Percentiles rank a stretch among this genome's conserved stretches.
Conservation (phyloP, 208 protist genomes). For the Naegleria lovaniensis region DNA sequence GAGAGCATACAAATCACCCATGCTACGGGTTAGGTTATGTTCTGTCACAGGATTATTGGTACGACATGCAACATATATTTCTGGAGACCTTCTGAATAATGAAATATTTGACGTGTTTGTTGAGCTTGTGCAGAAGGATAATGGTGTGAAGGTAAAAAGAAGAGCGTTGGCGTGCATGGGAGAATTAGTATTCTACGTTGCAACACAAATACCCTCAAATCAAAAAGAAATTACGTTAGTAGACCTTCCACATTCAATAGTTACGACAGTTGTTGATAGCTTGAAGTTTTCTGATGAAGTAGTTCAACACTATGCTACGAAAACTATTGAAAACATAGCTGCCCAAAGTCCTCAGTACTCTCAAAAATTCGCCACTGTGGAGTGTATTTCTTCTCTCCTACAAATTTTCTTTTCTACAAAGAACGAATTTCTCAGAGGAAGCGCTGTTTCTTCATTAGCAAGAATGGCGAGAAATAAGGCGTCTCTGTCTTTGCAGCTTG, state of each 20-base stretch:
- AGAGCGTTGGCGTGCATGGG: constrained; percentile 68
- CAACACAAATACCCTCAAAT: constrained; percentile 53
- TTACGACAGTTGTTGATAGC: constrained; percentile 50
- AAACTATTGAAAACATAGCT: constrained; percentile 77
- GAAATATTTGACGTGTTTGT: constrained; percentile 59
- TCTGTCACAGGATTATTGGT: constrained; percentile 74
- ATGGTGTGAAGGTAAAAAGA: constrained; percentile 54
- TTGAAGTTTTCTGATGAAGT: constrained; percentile 64
- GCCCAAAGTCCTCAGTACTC: constrained; percentile 41
- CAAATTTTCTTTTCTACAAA: constrained; percentile 47
- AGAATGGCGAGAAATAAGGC: constrained; percentile 63
- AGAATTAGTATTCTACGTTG: constrained; percentile 79
- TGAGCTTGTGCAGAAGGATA: constrained; percentile 54
- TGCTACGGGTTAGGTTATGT: constrained; percentile 55
- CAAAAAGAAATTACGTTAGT: constrained; percentile 52
- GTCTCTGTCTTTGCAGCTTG: constrained; percentile 55
- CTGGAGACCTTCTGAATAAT: constrained; percentile 54
- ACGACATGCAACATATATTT: constrained; percentile 70
- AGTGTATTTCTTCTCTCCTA: constrained; percentile 58
- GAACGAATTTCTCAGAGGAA: constrained; percentile 68
- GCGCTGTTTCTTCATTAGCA: constrained; percentile 63
- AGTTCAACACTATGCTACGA: constrained; percentile 72
- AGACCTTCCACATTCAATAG: constrained; percentile 49
- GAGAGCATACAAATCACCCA: constrained; percentile 48
- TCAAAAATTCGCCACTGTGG: constrained; percentile 50